Percentiles rank a stretch among this genome's conserved stretches.
phyloP scores from a whole-genome alignment of 2,329 filamentous ascomycete genomes.

The Venturia nashicola region DNA sequence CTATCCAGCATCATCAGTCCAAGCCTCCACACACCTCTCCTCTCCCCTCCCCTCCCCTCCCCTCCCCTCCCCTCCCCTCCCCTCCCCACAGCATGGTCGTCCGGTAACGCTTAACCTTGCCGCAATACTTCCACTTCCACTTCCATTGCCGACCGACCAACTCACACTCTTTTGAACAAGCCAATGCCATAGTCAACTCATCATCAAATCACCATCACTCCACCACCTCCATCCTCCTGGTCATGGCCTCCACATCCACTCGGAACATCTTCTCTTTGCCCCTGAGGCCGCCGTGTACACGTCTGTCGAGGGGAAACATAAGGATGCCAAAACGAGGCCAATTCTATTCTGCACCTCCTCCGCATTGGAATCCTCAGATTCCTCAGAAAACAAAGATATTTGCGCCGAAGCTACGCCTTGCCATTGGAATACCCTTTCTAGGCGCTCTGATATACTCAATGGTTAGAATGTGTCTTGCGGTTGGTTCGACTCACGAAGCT shows the following conservation, averaged over 20 bases:
- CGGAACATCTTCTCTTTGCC: not conserved
- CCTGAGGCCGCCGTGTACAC: not conserved
- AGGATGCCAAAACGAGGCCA: not conserved
- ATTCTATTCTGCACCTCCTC: not conserved
- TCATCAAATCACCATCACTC: not conserved
- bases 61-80: too few species aligned
- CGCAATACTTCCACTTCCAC: not conserved
- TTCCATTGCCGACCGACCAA: not conserved
- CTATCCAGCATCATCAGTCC: not conserved
- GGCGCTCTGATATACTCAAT: conserved; percentile 8
- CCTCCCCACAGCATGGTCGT: not conserved
- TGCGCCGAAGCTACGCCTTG: conserved; percentile 10
- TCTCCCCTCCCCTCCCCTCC: too few species aligned
- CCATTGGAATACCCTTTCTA: conserved; percentile 9
- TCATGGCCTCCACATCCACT: not conserved
- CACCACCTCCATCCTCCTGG: not conserved
- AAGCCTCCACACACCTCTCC: too few species aligned
- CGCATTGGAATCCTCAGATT: not conserved
- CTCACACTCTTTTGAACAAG: not conserved
- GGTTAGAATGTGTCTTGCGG: not conserved
- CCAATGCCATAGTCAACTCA: not conserved
- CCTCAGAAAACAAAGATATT: not conserved
- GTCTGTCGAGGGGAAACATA: not conserved
- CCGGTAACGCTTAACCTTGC: not conserved
- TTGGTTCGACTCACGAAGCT: conserved; percentile 13